These are phyloP conservation scores for Aspergillus ruber DNA, from an alignment of 2,329 filamentous ascomycete genomes.

Conservation along the genomic window DNA sequence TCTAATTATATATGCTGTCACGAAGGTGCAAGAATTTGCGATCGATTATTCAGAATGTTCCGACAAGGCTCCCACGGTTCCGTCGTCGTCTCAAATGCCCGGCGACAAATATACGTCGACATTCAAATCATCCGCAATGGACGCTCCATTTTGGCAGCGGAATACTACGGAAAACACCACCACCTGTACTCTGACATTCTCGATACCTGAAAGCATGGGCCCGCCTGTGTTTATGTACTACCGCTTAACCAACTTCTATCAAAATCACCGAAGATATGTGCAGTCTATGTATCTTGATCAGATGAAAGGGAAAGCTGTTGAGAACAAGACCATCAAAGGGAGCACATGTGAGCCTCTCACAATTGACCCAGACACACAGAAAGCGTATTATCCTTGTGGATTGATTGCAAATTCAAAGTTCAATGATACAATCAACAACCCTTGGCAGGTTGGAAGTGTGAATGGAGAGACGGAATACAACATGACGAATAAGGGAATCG, in stretches of 20 bases:
- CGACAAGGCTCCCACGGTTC: constrained; percentile 44
- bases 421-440: constrained; percentile 78
- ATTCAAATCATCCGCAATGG: constrained; percentile 57
- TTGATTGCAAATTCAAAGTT: constrained; percentile 95
- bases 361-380: constrained; percentile 45
- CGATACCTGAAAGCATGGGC: constrained; percentile 69
- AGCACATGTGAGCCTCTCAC: constrained; percentile 72
- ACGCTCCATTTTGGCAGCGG: constrained; percentile 27
- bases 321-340: constrained; percentile 53
- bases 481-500: constrained; percentile 74
- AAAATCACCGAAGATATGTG: constrained; percentile 95
- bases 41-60: constrained; percentile 85
- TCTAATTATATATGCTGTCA: constrained; percentile 1
- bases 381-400: constrained; percentile 88
- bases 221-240: constrained; percentile 91
- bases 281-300: constrained; percentile 80
- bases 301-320: constrained; percentile 64
- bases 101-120: constrained; percentile 54
- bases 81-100: constrained; percentile 23
- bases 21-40: constrained; percentile 77
- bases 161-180: constrained; percentile 32
- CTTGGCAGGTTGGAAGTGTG: constrained; percentile 47
- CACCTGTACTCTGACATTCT: constrained; percentile 69
- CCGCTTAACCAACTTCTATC: constrained; percentile 94
- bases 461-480: constrained; percentile 55